Percentiles rank a stretch among this genome's conserved stretches.
phyloP scores from a whole-genome alignment of 257 asterid species.

The Nyctanthes arbortristis region DNA sequence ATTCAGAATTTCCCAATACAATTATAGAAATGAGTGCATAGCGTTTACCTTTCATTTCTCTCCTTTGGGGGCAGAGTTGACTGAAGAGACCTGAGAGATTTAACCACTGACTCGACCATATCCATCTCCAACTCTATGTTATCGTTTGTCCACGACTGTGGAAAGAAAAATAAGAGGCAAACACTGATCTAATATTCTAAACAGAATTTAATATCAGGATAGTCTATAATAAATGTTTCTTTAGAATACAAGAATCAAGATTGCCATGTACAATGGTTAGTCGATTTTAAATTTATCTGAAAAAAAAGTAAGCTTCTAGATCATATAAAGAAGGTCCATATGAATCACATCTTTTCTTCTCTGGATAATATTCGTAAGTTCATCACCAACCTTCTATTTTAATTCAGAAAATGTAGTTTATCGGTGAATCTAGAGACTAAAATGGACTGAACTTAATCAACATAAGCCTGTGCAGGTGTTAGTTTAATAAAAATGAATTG shows the following conservation, averaged over 20 bases:
- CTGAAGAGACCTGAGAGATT: constrained; percentile 72
- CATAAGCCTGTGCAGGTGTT: too few relatives aligned
- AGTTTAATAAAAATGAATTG: neutral
- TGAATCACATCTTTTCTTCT: too few relatives aligned
- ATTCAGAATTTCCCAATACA: neutral
- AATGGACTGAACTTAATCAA: too few relatives aligned
- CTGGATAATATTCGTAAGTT: too few relatives aligned
- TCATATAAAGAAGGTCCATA: too few relatives aligned
- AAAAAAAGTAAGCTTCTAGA: too few relatives aligned
- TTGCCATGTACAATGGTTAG: too few relatives aligned
- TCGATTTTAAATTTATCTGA: too few relatives aligned
- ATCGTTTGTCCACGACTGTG: constrained; percentile 78
- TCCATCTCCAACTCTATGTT: constrained; percentile 76
- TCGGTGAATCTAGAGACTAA: too few relatives aligned
- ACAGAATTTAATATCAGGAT: neutral
- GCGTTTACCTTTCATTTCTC: constrained; percentile 63
- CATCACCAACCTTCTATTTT: too few relatives aligned
- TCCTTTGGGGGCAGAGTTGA: constrained; percentile 70
- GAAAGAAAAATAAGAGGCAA: constrained; percentile 1
- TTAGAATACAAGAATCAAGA: too few relatives aligned
- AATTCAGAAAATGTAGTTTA: too few relatives aligned
- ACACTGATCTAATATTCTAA: neutral
- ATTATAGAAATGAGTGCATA: neutral
- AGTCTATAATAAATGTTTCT: neutral
- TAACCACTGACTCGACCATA: constrained; percentile 59